Conservation (phyloP, 768 basidiomycete species). For the Tulasnella sp. region DNA sequence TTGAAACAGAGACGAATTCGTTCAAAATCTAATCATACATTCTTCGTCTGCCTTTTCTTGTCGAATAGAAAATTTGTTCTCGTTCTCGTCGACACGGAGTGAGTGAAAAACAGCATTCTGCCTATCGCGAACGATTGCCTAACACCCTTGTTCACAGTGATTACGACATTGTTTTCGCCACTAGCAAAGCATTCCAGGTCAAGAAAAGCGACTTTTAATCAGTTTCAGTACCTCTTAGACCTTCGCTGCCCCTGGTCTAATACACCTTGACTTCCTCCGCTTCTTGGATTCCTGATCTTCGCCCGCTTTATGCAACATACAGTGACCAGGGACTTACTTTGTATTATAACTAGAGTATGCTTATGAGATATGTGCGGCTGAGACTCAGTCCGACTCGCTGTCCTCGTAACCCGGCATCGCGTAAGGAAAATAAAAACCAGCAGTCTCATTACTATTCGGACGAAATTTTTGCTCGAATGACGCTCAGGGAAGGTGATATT, state of each 20-base stretch:
- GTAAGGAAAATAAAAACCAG: too few species aligned
- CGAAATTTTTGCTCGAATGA: too few species aligned
- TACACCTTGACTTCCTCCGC: not conserved
- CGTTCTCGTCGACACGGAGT: not conserved
- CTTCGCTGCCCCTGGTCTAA: not conserved
- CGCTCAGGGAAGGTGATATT: too few species aligned
- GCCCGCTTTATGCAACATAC: not conserved
- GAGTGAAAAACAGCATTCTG: not conserved
- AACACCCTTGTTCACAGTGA: not conserved
- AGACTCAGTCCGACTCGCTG: too few species aligned
- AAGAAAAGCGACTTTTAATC: constrained; percentile 9
- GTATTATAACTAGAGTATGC: not conserved
- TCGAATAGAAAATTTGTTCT: not conserved
- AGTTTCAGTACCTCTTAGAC: not conserved
- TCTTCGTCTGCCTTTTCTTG: not conserved
- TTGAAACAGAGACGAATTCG: not conserved
- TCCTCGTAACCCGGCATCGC: too few species aligned
- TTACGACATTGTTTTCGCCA: not conserved
- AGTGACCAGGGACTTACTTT: not conserved
- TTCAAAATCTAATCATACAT: too few species aligned
- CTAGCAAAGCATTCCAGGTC: constrained; percentile 9
- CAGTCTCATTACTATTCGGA: too few species aligned
- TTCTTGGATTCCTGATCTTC: not conserved
- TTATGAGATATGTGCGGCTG: not conserved
- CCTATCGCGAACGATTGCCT: not conserved